Percentiles rank a stretch among this genome's conserved stretches.
Conservation (phyloP, 2,329 filamentous ascomycete genomes). For the Microsporum ferrugineum region DNA sequence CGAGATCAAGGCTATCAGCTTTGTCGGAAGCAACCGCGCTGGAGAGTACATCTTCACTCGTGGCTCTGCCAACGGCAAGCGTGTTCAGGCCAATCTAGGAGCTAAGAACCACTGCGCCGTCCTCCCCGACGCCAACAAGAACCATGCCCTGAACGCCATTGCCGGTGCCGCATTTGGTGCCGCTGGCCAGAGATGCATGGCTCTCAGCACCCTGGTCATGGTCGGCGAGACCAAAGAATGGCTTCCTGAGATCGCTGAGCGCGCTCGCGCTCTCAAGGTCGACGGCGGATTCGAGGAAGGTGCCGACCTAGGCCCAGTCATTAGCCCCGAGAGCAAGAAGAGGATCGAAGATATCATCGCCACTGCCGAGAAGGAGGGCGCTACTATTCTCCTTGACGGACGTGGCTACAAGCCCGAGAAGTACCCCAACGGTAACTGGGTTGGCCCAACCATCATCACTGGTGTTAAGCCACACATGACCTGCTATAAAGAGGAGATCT, state of each 20-base stretch:
- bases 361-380: conserved; percentile 52
- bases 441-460: conserved; percentile 54
- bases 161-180: conserved; percentile 57
- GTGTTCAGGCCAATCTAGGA: conserved; percentile 57
- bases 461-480: conserved; percentile 55
- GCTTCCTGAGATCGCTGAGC: conserved; percentile 50
- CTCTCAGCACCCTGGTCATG: conserved; percentile 53
- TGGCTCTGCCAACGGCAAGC: conserved; percentile 58
- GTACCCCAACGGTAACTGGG: conserved; percentile 55
- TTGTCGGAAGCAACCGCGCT: conserved; percentile 56
- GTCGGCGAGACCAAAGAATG: conserved; percentile 56
- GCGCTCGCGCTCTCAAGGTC: conserved; percentile 48
- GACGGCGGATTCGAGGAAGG: conserved; percentile 51
- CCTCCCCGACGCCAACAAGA: conserved; percentile 58
- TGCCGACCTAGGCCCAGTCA: conserved; percentile 52
- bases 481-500: conserved; percentile 57
- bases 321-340: conserved; percentile 52
- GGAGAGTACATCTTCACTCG: conserved; percentile 58
- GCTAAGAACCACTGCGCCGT: conserved; percentile 61
- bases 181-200: conserved; percentile 60
- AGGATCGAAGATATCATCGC: conserved; percentile 51
- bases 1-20: conserved; percentile 56
- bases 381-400: conserved; percentile 53
- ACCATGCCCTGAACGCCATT: conserved; percentile 55
- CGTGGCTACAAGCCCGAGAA: conserved; percentile 50